Percentiles rank a stretch among this genome's conserved stretches.
Evolutionary conservation across 1,284 basidiomycete genomes (phyloP).

Genomic region (Athelia sp.): DNA sequence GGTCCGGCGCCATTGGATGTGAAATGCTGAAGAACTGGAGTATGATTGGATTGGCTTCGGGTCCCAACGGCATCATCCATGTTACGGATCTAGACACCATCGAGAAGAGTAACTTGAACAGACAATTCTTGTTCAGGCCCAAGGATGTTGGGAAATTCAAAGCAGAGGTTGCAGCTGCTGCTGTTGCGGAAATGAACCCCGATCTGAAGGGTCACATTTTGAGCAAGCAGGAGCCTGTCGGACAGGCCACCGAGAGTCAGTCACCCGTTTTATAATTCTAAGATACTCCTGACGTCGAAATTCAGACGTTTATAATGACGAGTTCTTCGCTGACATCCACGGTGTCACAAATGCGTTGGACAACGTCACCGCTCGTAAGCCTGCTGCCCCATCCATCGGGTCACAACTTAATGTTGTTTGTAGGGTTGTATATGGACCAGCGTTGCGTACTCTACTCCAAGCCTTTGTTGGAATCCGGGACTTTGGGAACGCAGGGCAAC

Average conservation of each 20-base stretch:
- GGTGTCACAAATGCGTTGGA: constrained; percentile 99
- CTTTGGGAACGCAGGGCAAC: constrained; percentile 98
- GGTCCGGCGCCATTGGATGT: constrained; percentile 97
- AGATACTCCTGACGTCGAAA: constrained; percentile 7
- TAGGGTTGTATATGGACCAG: constrained; percentile 97
- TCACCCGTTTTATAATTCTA: constrained; percentile 10
- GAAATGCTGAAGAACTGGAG: constrained; percentile 99
- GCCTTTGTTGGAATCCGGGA: constrained; percentile 95
- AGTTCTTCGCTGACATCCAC: constrained; percentile 86
- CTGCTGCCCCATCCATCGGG: constrained; percentile 2
- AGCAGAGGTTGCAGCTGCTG: constrained; percentile 89
- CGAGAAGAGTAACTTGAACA: constrained; percentile 98
- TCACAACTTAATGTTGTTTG: constrained; percentile 2
- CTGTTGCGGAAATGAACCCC: constrained; percentile 96
- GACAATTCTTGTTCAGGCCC: constrained; percentile 97
- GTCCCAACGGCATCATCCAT: constrained; percentile 79
- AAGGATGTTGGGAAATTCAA: constrained; percentile 99
- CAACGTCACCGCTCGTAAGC: constrained; percentile 91
- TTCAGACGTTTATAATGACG: constrained; percentile 83
- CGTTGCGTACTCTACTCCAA: constrained; percentile 98
- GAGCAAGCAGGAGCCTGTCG: constrained; percentile 92
- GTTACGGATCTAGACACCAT: constrained; percentile 99
- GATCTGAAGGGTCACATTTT: constrained; percentile 86
- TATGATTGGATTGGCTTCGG: constrained; percentile 95
- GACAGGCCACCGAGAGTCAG: constrained; percentile 88